Evolutionary conservation across 75 land plant species (phyloP).

Genomic region (Selaginella tamariscina): DNA sequence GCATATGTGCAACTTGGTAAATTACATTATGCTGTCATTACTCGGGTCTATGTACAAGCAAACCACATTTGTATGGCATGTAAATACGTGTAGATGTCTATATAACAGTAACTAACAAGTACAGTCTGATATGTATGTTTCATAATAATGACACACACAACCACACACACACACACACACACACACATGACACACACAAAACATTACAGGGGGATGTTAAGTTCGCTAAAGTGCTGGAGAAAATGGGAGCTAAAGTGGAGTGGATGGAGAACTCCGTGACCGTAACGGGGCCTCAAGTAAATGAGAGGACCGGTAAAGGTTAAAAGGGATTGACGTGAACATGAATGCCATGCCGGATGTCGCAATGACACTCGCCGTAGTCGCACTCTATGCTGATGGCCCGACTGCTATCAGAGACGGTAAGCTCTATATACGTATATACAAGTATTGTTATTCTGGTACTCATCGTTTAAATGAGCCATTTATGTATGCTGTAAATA

Average conservation of each 20-base stretch:
- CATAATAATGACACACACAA: no score
- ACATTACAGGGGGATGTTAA: conserved; percentile 79
- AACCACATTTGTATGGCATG: no score
- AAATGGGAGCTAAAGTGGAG: conserved; percentile 87
- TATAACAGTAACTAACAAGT: no score
- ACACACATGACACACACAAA: not conserved
- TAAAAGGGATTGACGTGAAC: conserved; percentile 84
- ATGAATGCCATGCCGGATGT: conserved; percentile 99
- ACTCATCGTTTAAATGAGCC: not conserved
- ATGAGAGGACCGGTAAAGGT: conserved; percentile 35
- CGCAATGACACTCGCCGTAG: conserved; percentile 96
- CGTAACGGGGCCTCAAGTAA: conserved; percentile 69
- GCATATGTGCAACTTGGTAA: not conserved
- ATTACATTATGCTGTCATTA: not conserved
- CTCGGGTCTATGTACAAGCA: no score
- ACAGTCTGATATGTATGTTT: no score
- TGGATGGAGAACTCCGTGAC: conserved; percentile 94
- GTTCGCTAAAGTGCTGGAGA: conserved; percentile 95
- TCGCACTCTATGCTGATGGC: conserved; percentile 92
- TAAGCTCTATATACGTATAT: conserved; percentile 18
- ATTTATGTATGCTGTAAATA: no score
- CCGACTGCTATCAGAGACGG: conserved; percentile 94
- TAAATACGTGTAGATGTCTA: no score
- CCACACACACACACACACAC: no score
- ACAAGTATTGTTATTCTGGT: not conserved